A percentile compares a stretch with the other conserved stretches of the same genome.
Conservation (phyloP, 768 basidiomycete genomes). For the Russula sp. region DNA sequence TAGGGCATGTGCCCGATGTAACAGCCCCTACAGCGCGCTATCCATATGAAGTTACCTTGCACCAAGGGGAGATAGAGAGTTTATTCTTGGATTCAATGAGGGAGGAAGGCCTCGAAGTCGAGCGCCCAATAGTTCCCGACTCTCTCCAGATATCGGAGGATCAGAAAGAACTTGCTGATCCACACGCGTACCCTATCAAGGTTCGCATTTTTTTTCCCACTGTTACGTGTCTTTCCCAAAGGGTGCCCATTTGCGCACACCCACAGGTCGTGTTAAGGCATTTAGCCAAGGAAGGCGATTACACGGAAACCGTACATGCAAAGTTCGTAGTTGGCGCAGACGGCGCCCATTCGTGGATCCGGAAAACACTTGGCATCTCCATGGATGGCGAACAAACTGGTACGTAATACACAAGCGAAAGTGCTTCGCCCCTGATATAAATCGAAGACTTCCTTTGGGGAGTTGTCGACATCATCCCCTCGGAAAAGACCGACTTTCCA, state of each 20-base stretch:
- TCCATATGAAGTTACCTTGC: slow-evolving; percentile 64
- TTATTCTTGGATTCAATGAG: slow-evolving; percentile 53
- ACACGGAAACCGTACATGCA: slow-evolving; percentile 53
- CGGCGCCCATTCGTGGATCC: slow-evolving; percentile 80
- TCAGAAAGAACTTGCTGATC: slow-evolving; percentile 25
- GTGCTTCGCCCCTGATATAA: neutral
- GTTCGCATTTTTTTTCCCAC: slow-evolving; percentile 18
- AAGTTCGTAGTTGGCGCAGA: slow-evolving; percentile 76
- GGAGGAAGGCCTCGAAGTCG: slow-evolving; percentile 40
- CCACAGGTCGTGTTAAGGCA: slow-evolving; percentile 41
- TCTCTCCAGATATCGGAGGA: slow-evolving; percentile 42
- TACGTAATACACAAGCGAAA: slow-evolving; percentile 6
- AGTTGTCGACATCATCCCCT: slow-evolving; percentile 52
- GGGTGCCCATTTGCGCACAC: slow-evolving; percentile 23
- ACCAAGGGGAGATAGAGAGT: slow-evolving; percentile 51
- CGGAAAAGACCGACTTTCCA: slow-evolving; percentile 41
- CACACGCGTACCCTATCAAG: slow-evolving; percentile 29
- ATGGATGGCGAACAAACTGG: slow-evolving; percentile 73
- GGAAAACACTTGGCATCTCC: slow-evolving; percentile 52
- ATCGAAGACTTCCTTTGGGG: slow-evolving; percentile 71
- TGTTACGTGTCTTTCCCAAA: no score
- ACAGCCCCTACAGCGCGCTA: slow-evolving; percentile 56
- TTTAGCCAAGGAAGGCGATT: slow-evolving; percentile 29
- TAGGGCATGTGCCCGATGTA: slow-evolving; percentile 55
- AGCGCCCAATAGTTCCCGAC: slow-evolving; percentile 42